Base-by-base conservation (phyloP, 2,329 filamentous ascomycete genomes). In the Hypomyces perniciosus region DNA sequence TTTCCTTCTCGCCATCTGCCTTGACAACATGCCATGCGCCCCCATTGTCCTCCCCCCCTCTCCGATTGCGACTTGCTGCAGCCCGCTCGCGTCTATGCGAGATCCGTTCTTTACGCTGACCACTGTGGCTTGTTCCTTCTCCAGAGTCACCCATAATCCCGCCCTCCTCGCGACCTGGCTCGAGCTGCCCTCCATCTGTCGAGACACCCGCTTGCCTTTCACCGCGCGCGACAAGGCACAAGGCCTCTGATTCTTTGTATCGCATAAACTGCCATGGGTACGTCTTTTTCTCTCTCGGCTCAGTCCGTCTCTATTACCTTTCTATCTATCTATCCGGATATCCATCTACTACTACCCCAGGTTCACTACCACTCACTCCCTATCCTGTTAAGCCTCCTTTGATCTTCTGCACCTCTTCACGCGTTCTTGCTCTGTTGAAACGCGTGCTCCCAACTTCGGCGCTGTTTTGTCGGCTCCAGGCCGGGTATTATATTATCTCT, bases 71-170 rank as follows among this genome's bases (percentile, higher is more conserved):
- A 61, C 57, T 45, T 62, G 61, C 59, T 65, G 61, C 60, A 63
- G 59, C 57, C 54, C 56, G 53, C 60, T 63, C 63, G 60, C 60
- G 56, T 64, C 59, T 59, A 65, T 62, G 63, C 63, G 62, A 65
- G 56, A 63, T 56, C 59, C 57, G 57, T 61, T 59, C 57, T 54
- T 62, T 59, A 48, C 56, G 57, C 60, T 63, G 60, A 65, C 61
- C 62, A 59, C 50, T 53, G 56, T 64, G 58, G 62, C 62, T 62
- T 64, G 55, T 58, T 57, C 52, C 56, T 54, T 56, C 51, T 53
- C 55, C 56, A 57, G 52, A 54, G 56, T 49, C 41, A 49, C 53
- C 61, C 57, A 53, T 57, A 57, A 53, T 56, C 55, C 57, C 55
- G 51, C 55, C 53, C 50, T 57, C 57, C 41, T 56, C 52, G 57